A percentile compares a stretch with the other conserved stretches of the same genome.
Conservation (phyloP, 441 rosid species). For the Erodium moschatum region DNA sequence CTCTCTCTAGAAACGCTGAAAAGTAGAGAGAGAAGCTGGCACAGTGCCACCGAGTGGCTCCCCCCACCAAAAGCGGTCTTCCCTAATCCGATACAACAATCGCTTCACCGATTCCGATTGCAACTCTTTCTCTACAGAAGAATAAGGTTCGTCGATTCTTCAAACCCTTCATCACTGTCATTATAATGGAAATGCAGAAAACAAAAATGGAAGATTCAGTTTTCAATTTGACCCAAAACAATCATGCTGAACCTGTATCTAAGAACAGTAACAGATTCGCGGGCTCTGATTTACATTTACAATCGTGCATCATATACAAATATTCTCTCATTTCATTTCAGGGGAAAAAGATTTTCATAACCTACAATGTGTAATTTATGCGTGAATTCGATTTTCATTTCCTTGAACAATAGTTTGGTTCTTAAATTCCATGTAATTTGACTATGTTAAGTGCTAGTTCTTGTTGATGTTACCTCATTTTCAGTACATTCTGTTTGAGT, state of each 20-base stretch:
- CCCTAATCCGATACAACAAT: slow-evolving; percentile 1
- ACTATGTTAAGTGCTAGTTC: not conserved
- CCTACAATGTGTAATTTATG: no score
- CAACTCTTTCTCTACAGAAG: not conserved
- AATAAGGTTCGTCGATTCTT: not conserved
- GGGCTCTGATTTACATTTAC: not conserved
- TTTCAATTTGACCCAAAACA: not conserved
- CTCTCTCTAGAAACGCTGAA: no score
- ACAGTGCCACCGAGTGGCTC: slow-evolving; percentile 1
- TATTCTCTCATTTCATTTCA: not conserved
- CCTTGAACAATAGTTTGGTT: no score
- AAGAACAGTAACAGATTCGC: not conserved
- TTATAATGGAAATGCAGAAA: not conserved
- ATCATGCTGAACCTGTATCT: not conserved
- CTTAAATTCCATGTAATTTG: not conserved
- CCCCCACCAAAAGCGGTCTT: not conserved
- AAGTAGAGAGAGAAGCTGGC: not conserved
- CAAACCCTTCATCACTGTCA: not conserved
- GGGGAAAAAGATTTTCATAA: not conserved
- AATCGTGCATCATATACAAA: not conserved
- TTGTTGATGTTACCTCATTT: not conserved
- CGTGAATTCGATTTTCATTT: not conserved
- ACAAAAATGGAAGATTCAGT: not conserved
- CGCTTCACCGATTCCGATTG: not conserved
- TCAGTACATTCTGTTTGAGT: not conserved